Percentiles rank a stretch among this genome's conserved stretches.
Evolutionary conservation across 148 eudicot species (phyloP).

Genomic region (Vaccinium myrtillus): DNA sequence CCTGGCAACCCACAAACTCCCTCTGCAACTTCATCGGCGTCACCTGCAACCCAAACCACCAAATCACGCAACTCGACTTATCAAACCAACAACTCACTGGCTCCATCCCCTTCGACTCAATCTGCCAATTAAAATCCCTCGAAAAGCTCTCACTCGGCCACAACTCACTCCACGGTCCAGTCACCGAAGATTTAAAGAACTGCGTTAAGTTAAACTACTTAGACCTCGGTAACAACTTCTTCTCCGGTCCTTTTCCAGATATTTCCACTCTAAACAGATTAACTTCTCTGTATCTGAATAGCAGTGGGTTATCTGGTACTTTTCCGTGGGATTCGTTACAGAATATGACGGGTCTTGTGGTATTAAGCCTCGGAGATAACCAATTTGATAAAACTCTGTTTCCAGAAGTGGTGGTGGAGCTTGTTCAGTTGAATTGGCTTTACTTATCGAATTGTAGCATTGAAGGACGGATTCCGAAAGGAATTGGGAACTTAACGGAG

Average conservation of each 20-base stretch:
- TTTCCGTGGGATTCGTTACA: constrained; percentile 71
- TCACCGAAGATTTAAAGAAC: constrained; percentile 30
- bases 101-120: constrained; percentile 36
- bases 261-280: constrained; percentile 42
- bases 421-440: constrained; percentile 43
- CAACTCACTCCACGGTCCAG: constrained; percentile 44
- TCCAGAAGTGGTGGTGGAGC: constrained; percentile 37
- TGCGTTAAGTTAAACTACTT: constrained; percentile 54
- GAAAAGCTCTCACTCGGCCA: constrained; percentile 62
- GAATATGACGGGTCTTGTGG: constrained; percentile 44
- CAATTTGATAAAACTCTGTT: constrained; percentile 45
- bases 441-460: constrained; percentile 76
- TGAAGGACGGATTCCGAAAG: constrained; percentile 55
- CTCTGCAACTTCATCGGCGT: constrained; percentile 45
- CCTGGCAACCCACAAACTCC: constrained; percentile 31
- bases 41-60: constrained; percentile 34
- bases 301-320: constrained; percentile 53
- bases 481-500: constrained; percentile 57
- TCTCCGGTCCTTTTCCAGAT: constrained; percentile 58
- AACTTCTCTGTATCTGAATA: constrained; percentile 45
- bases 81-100: constrained; percentile 52
- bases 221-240: constrained; percentile 70
- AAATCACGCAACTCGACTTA: constrained; percentile 52
- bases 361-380: constrained; percentile 73
- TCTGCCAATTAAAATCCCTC: constrained; percentile 54